These are phyloP conservation scores for slime mould (Dictyostelium discoideum) DNA, from an alignment of 78 protist genomes.

Conservation along the genomic window DNA sequence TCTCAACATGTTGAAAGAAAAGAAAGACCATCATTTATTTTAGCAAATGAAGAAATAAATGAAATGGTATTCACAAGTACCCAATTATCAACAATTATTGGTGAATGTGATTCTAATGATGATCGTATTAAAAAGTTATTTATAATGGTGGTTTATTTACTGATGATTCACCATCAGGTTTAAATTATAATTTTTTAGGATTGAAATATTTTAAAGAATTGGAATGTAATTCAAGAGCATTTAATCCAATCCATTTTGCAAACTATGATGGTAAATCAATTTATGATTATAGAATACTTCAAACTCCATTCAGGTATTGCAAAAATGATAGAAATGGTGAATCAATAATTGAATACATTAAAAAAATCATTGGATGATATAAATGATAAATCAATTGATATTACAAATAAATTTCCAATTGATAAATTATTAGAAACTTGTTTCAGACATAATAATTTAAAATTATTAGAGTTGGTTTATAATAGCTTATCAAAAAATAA, in stretches of 20 bases:
- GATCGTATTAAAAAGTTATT: neutral
- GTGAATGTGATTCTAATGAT: neutral
- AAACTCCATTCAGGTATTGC: neutral
- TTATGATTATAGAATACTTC: neutral
- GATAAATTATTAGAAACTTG: neutral
- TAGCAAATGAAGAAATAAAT: neutral
- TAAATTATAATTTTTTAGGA: neutral
- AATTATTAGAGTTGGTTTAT: neutral
- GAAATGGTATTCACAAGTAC: neutral
- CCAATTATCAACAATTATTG: neutral
- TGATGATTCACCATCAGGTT: neutral
- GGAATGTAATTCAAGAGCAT: neutral
- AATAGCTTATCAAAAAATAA: neutral
- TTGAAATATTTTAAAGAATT: neutral
- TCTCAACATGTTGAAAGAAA: neutral
- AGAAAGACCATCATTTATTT: neutral
- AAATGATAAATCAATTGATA: neutral
- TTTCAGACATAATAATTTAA: neutral
- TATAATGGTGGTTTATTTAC: neutral
- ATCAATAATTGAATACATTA: neutral
- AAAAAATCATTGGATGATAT: neutral
- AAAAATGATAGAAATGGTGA: neutral
- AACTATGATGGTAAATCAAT: neutral
- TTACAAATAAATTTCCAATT: neutral
- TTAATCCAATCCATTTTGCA: neutral